A percentile compares a stretch with the other conserved stretches of the same genome.
phyloP scores from a whole-genome alignment of 768 basidiomycete genomes.

The Termitomyces sp. region DNA sequence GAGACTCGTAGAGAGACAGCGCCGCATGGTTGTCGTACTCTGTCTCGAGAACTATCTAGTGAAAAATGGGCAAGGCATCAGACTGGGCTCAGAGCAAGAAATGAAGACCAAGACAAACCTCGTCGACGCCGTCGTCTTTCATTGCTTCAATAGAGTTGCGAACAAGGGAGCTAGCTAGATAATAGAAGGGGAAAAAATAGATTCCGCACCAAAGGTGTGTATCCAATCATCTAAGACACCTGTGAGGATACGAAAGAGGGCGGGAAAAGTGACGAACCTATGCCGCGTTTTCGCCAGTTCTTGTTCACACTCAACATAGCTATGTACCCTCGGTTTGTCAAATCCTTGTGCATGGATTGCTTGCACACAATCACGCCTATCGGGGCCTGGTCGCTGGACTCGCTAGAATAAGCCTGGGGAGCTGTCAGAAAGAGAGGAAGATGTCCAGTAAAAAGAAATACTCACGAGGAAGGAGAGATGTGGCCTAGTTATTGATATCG shows the following conservation, averaged over 20 bases:
- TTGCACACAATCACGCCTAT: conserved; percentile 97
- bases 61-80: neutral
- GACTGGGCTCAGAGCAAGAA: neutral
- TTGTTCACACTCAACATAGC: conserved; percentile 94
- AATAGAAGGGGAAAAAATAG: conserved; percentile 33
- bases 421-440: neutral
- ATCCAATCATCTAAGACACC: conserved; percentile 42
- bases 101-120: conserved; percentile 51
- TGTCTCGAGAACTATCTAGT: conserved; percentile 89
- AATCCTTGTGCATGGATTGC: conserved; percentile 81
- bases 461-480: conserved; percentile 79
- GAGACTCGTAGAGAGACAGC: conserved; percentile 81
- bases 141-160: conserved; percentile 80
- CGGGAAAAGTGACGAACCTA: conserved; percentile 59
- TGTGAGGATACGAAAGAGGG: conserved; percentile 38
- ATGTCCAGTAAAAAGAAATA: neutral
- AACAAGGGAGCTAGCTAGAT: conserved; percentile 81
- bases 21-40: conserved; percentile 92
- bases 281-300: conserved; percentile 83
- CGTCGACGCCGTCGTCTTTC: conserved; percentile 78
- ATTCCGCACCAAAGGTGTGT: conserved; percentile 45
- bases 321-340: conserved; percentile 87
- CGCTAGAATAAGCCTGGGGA: conserved; percentile 54
- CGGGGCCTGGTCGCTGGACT: conserved; percentile 43
- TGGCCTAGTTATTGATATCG: conserved; percentile 55